Conservation (phyloP, 768 basidiomycete species). For the Suillus subaureus region DNA sequence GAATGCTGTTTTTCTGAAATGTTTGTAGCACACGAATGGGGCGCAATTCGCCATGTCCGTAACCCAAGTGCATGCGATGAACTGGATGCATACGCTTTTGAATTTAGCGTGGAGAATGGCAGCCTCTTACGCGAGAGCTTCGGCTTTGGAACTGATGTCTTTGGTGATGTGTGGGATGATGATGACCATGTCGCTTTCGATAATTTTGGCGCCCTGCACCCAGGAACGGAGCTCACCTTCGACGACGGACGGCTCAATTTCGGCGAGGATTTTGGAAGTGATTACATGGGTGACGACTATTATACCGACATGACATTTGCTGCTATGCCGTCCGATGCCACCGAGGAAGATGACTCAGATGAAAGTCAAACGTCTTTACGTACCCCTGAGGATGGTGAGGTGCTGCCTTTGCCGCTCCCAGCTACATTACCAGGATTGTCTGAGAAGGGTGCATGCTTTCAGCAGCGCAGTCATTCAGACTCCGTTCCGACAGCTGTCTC, state of each 20-base stretch:
- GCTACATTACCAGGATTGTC: background rate
- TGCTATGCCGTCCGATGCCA: conserved; percentile 26
- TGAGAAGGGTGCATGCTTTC: background rate
- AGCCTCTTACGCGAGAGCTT: conserved; percentile 29
- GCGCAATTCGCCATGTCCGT: conserved; percentile 21
- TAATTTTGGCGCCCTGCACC: conserved; percentile 17
- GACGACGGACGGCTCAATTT: conserved; percentile 13
- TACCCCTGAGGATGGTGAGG: conserved; percentile 30
- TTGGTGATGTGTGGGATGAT: conserved; percentile 26
- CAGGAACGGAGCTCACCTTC: conserved; percentile 1
- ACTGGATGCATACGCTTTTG: conserved; percentile 24
- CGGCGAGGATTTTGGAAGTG: conserved; percentile 13
- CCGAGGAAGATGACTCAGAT: conserved; percentile 32
- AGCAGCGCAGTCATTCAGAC: conserved; percentile 7
- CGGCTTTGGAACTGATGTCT: conserved; percentile 10
- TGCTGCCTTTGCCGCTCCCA: conserved; percentile 14
- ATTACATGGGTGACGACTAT: conserved; percentile 10
- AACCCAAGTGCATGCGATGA: conserved; percentile 15
- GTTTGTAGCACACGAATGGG: conserved; percentile 32
- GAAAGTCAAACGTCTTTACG: conserved; percentile 26
- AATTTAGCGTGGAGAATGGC: conserved; percentile 26
- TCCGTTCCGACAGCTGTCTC: conserved; percentile 12
- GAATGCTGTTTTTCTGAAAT: background rate
- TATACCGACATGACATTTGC: conserved; percentile 21
- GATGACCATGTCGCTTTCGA: conserved; percentile 21